Evolutionary conservation across 2,329 filamentous ascomycete species (phyloP).

Genomic region (Torrubiellomyces zombiae): DNA sequence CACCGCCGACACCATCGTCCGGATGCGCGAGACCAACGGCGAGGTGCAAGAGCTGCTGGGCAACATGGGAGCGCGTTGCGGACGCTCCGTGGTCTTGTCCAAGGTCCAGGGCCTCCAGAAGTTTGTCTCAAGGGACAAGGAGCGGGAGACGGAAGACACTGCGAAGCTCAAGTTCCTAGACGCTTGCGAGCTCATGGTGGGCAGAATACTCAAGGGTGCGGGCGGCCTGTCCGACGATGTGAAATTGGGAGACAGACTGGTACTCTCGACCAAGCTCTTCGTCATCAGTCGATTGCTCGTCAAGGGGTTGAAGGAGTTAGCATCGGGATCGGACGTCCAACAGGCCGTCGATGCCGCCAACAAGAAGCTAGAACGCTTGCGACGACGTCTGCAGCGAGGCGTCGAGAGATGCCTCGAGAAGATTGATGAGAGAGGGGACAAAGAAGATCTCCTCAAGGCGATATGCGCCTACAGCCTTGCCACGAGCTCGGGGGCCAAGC

Average conservation of each 20-base stretch:
- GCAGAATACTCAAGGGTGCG: constrained; percentile 28
- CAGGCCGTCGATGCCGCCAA: constrained; percentile 40
- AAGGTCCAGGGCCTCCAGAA: constrained; percentile 42
- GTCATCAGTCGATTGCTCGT: constrained; percentile 61
- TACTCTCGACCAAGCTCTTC: constrained; percentile 52
- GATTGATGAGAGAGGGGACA: constrained; percentile 33
- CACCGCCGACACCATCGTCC: constrained; percentile 84
- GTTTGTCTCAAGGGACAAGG: constrained; percentile 20
- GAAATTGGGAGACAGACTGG: constrained; percentile 30
- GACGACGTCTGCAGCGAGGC: constrained; percentile 45
- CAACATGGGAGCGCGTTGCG: constrained; percentile 61
- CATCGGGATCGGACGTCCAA: constrained; percentile 15
- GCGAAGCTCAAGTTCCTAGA: constrained; percentile 34
- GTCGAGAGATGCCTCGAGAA: constrained; percentile 54
- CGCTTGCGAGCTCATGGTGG: constrained; percentile 31
- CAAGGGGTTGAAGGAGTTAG: constrained; percentile 48
- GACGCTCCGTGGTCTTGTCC: constrained; percentile 49
- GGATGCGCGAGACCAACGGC: constrained; percentile 68
- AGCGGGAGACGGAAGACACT: constrained; percentile 12
- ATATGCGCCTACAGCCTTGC: constrained; percentile 70
- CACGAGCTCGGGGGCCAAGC: constrained; percentile 62
- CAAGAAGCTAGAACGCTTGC: constrained; percentile 44
- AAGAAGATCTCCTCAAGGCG: constrained; percentile 47
- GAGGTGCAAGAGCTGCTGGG: constrained; percentile 54
- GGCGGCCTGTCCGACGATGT: constrained; percentile 12